Conservation (phyloP, 306 rosid species). For the Acacia acuminata region DNA sequence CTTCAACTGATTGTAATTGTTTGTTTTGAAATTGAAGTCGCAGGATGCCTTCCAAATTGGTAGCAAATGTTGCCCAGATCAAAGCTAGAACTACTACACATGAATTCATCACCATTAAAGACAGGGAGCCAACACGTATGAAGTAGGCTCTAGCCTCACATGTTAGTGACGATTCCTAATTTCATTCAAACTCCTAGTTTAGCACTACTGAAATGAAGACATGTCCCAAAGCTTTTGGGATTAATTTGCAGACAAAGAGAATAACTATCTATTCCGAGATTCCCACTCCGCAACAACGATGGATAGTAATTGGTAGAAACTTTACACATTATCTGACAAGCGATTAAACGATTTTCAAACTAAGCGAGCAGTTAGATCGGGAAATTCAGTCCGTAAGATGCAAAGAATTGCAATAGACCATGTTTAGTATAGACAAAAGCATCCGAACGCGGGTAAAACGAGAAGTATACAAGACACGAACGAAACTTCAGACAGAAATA, state of each 20-base stretch:
- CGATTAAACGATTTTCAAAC: neutral
- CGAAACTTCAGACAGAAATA: neutral
- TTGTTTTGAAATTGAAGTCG: neutral
- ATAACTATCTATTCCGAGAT: neutral
- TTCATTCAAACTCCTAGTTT: neutral
- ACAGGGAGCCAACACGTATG: neutral
- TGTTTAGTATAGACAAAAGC: neutral
- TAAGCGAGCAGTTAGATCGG: neutral
- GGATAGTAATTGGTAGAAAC: neutral
- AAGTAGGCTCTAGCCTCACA: neutral
- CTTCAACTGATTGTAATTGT: neutral
- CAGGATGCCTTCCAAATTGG: neutral
- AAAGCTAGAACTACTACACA: neutral
- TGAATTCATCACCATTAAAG: neutral
- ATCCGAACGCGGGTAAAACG: neutral
- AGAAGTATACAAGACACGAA: neutral
- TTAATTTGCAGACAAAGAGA: too few species aligned
- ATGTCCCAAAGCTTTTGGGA: neutral
- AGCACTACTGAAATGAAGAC: neutral
- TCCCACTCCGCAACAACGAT: neutral
- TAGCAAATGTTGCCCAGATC: neutral
- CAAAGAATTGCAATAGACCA: neutral
- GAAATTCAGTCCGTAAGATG: neutral
- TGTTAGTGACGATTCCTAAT: neutral
- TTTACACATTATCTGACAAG: neutral